Base-by-base conservation (phyloP, 441 rosid species). In the Brassica hybrid region DNA sequence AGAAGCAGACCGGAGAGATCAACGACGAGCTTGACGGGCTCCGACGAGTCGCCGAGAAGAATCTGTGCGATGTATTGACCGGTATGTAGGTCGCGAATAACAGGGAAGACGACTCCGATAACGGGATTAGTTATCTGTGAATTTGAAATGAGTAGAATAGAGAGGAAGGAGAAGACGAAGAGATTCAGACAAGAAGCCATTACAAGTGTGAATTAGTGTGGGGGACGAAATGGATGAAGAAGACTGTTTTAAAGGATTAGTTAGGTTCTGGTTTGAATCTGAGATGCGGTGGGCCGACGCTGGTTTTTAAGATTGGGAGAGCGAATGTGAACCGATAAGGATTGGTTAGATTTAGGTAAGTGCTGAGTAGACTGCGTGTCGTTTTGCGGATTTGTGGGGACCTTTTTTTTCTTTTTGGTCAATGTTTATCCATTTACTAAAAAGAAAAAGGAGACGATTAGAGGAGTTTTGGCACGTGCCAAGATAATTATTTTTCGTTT, bases 21-120 rank as follows among this genome's bases (percentile, higher is more conserved):
- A 2, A 90, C 34, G 5, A 88, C 85, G 27, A 90, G 88, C 4
- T 82, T 69, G 54, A 76, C 41, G 19, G 92, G 83, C 5, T 16
- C 27, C 2, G 62, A 69, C 0, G 88, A 80, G 69, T 25, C 74
- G 8, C 88, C 89, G 9, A 65, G 86, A 21, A 45, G 72, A 78
- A 86, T 80, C 23, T 54, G 67, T 66, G 97, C 72, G 30, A 89
- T 21, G 85, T 90, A 91, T 60, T 90, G 97, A 16, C 80, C 83
- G 58, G 91, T 86, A 2, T 86, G 67, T 5, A 78, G 11, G 74
- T 93, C 91, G 82, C 83, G 86, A 0, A 65, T 8, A 7, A 91
- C 85, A 4, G 94, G 87, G 54, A 90, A 79, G 66, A 84, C 65
- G 18, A 84, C 21, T 1, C 79, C 50, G 61, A 43, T 18, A n/a